phyloP scores from a whole-genome alignment of 2,329 filamentous ascomycete genomes.

The Monascus ruber region DNA sequence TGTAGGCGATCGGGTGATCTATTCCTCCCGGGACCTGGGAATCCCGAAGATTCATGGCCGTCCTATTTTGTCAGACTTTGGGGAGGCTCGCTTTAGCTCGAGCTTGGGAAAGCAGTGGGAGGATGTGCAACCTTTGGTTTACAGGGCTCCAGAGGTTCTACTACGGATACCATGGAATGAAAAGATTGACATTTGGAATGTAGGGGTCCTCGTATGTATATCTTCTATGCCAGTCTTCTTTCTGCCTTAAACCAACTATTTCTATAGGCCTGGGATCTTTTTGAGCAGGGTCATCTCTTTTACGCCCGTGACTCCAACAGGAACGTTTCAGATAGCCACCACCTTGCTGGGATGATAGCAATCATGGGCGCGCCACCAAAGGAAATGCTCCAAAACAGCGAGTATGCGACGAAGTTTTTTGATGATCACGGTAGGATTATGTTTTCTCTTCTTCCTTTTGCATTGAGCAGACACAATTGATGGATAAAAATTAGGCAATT shows the following conservation, averaged over 20 bases:
- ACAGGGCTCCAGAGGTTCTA: slow-evolving; percentile 14
- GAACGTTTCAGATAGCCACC: slow-evolving; percentile 8
- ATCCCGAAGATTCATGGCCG: slow-evolving; percentile 12
- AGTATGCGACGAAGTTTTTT: slow-evolving; percentile 9
- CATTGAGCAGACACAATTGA: slow-evolving; percentile 1
- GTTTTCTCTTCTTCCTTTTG: not conserved
- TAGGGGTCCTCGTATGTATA: slow-evolving; percentile 10
- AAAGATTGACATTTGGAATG: slow-evolving; percentile 17
- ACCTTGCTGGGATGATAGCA: slow-evolving; percentile 27
- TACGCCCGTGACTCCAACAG: not conserved
- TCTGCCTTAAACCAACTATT: not conserved
- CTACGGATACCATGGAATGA: slow-evolving; percentile 13
- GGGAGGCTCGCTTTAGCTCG: slow-evolving; percentile 11
- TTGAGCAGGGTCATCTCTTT: not conserved
- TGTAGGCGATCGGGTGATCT: slow-evolving; percentile 11
- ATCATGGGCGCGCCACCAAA: slow-evolving; percentile 26
- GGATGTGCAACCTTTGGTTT: slow-evolving; percentile 12
- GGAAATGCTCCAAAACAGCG: slow-evolving; percentile 22
- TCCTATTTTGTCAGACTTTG: slow-evolving; percentile 18
- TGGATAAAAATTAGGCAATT: slow-evolving; percentile 5
- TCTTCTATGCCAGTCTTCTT: not conserved
- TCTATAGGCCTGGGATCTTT: not conserved
- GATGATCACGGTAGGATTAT: slow-evolving; percentile 6
- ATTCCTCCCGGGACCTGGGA: slow-evolving; percentile 12
- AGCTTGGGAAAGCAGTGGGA: not conserved